phyloP scores from a whole-genome alignment of 768 basidiomycete species.

The Nevesoporus exiguus region DNA sequence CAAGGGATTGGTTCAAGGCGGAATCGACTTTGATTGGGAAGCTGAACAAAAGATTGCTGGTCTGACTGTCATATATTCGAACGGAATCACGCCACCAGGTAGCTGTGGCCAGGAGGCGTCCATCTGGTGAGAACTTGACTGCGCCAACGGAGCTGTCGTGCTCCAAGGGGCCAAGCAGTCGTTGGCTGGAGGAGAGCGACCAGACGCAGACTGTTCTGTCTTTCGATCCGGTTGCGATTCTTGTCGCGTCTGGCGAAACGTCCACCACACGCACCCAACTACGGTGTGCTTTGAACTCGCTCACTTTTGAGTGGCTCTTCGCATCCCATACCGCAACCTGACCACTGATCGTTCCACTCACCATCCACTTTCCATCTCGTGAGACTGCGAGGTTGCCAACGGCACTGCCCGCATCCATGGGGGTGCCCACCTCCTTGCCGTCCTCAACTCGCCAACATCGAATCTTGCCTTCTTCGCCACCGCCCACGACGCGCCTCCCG shows the following conservation, averaged over 20 bases:
- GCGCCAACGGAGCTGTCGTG: background rate
- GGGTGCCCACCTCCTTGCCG: background rate
- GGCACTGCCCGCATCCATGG: background rate
- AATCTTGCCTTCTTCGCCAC: background rate
- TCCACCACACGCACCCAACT: slow-evolving; percentile 1
- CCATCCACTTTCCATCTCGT: background rate
- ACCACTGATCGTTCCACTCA: background rate
- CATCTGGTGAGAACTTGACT: background rate
- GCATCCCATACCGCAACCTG: background rate
- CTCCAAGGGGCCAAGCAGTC: background rate
- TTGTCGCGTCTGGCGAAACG: background rate
- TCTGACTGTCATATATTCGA: background rate
- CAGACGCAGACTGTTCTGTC: background rate
- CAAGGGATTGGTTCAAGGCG: background rate
- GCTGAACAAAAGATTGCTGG: background rate
- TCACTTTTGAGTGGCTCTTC: background rate
- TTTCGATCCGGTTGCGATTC: background rate
- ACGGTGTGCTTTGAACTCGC: background rate
- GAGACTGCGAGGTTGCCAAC: background rate
- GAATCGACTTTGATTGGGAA: background rate
- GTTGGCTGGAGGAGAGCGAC: background rate
- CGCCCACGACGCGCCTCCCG: background rate
- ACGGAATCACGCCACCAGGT: background rate
- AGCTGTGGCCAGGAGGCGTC: background rate
- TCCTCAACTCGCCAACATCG: background rate